Evolutionary conservation across 108 stramenopile species (phyloP).

Genomic region (Nitzschia inconspicua): DNA sequence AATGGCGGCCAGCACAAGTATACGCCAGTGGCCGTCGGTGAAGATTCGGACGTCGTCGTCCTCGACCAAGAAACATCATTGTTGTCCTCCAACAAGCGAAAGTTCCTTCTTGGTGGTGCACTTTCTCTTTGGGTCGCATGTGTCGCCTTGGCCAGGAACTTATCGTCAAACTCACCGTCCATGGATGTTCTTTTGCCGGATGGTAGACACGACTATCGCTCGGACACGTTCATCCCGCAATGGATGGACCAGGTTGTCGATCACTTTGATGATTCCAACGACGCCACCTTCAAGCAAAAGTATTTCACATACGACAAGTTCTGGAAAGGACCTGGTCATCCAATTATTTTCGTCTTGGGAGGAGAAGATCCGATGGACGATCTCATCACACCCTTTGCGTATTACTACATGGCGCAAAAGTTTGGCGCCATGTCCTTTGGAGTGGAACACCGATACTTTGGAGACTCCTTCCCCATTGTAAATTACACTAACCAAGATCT

Average conservation of each 20-base stretch:
- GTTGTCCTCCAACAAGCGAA: too few relatives aligned
- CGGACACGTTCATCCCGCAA: neutral
- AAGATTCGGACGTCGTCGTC: too few relatives aligned
- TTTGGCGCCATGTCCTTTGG: constrained; percentile 53
- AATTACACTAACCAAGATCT: constrained; percentile 20
- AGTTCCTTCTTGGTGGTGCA: too few relatives aligned
- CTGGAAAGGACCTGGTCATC: constrained; percentile 70
- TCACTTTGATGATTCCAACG: constrained; percentile 36
- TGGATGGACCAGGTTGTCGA: constrained; percentile 43
- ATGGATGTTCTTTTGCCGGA: neutral
- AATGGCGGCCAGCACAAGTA: too few relatives aligned
- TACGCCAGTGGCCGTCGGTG: too few relatives aligned
- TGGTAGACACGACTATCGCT: neutral
- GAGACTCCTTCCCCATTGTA: constrained; percentile 30
- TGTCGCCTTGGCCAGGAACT: too few relatives aligned
- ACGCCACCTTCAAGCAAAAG: constrained; percentile 34
- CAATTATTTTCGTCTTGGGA: constrained; percentile 71
- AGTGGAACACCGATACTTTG: constrained; percentile 67
- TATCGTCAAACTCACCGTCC: too few relatives aligned
- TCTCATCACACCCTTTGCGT: constrained; percentile 46
- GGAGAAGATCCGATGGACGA: constrained; percentile 66
- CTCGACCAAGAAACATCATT: too few relatives aligned
- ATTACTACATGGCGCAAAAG: constrained; percentile 33
- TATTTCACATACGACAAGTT: constrained; percentile 49
- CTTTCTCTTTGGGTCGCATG: too few relatives aligned